Base-by-base conservation (phyloP, 1,284 basidiomycete genomes). In the Golubevia pallescens region DNA sequence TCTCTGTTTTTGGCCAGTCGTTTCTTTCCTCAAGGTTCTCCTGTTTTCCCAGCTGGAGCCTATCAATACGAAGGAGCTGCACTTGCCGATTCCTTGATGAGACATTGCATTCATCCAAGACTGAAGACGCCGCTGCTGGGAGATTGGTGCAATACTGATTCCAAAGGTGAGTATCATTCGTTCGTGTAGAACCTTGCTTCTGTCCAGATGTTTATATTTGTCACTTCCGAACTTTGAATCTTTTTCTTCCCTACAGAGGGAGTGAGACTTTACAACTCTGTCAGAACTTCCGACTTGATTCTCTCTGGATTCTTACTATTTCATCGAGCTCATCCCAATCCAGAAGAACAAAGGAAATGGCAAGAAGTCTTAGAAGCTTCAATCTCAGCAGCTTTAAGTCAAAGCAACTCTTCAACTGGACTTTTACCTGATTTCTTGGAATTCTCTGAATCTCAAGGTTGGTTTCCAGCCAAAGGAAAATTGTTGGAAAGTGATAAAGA, bases 381-480 rank as follows among this genome's bases (percentile, higher is more conserved):
- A 5, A 70, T 79, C 48, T 53, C 62, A 32, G 69, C 56, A 7
- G 78, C 77, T 0, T 53, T 76, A 3, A 48, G 38, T 13, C 38
- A 59, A 7, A 14, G 61, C 1, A 53, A 58, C 21, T 28, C 38
- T 14, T 24, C 38, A 14, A 65, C 71, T 1, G 77, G 77, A 0
- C 69, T 81, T 21, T 59, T 81, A 0, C 75, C 79, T 3, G 79
- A 81, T 58, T 81, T 81, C 57, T 56, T 79, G 19, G 57, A 61
- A 16, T 77, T 59, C 57, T 56, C 74, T 32, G 1, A 20, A 13
- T 5, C 2, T 5, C 21, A n/a, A 20, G 8, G 63, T 51, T 81
- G 77, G 77, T 56, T 59, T 1, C 69, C 71, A 0, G 65, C 74
- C 0, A 57, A 61, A 0, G 75, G 75, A 1, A 71, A 81, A 42